Evolutionary conservation across 805 yeast species (phyloP).

Genomic region (Kregervanrija fluxuum): DNA sequence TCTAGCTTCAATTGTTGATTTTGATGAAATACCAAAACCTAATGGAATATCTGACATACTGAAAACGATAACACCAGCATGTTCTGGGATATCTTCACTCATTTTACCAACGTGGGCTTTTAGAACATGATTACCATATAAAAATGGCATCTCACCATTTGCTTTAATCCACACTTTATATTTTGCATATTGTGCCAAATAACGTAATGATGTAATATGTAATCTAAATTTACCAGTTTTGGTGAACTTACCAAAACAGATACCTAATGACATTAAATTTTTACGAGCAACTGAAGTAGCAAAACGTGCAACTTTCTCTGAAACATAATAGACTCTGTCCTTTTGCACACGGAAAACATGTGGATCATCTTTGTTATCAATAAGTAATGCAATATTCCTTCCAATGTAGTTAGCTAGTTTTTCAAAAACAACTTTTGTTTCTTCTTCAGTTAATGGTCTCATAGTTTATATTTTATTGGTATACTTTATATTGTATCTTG

Average conservation of each 20-base stretch:
- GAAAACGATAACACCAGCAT: slow-evolving; percentile 87
- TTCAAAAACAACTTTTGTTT: slow-evolving; percentile 91
- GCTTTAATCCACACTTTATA: slow-evolving; percentile 94
- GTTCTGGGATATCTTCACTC: slow-evolving; percentile 97
- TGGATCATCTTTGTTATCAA: slow-evolving; percentile 80
- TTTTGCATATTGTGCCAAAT: slow-evolving; percentile 80
- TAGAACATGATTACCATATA: slow-evolving; percentile 92
- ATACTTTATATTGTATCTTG: neutral
- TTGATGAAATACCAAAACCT: slow-evolving; percentile 94
- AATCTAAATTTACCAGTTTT: slow-evolving; percentile 94
- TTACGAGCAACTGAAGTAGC: slow-evolving; percentile 90
- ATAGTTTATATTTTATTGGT: slow-evolving; percentile 32
- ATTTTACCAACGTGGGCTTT: slow-evolving; percentile 96
- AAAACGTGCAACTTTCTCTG: slow-evolving; percentile 70
- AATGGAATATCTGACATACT: slow-evolving; percentile 90
- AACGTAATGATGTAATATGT: slow-evolving; percentile 85
- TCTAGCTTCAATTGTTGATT: slow-evolving; percentile 82
- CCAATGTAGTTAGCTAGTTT: slow-evolving; percentile 95
- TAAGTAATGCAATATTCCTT: slow-evolving; percentile 82
- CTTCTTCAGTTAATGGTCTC: slow-evolving; percentile 97
- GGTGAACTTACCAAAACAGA: slow-evolving; percentile 93
- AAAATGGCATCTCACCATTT: slow-evolving; percentile 97
- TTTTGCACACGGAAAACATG: slow-evolving; percentile 94
- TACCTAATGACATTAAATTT: slow-evolving; percentile 86
- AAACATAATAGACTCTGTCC: slow-evolving; percentile 91